phyloP scores from a whole-genome alignment of 352 stramenopile species.

The Pythium rishiriense region DNA sequence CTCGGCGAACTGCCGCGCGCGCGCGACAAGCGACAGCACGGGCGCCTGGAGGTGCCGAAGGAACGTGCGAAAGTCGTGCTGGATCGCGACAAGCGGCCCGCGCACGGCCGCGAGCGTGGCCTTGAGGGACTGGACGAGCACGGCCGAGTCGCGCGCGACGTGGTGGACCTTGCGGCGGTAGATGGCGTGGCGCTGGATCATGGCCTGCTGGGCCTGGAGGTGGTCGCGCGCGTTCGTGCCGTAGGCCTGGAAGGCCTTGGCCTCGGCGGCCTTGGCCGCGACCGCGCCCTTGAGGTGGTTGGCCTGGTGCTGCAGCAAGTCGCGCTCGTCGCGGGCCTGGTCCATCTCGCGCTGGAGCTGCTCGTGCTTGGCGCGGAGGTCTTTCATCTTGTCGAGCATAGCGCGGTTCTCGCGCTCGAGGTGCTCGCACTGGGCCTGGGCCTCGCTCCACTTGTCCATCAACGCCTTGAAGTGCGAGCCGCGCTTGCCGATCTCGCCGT shows the following conservation, averaged over 20 bases:
- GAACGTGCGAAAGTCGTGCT: constrained; percentile 53
- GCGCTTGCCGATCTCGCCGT: constrained; percentile 55
- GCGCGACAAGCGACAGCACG: constrained; percentile 49
- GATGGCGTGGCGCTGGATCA: constrained; percentile 55
- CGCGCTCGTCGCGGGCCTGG: constrained; percentile 53
- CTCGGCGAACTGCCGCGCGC: constrained; percentile 48
- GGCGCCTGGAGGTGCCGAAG: constrained; percentile 48
- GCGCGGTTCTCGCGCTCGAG: constrained; percentile 51
- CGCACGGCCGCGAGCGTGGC: constrained; percentile 43
- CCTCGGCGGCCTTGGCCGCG: constrained; percentile 67
- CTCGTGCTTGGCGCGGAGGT: constrained; percentile 41
- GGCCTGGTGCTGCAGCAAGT: constrained; percentile 61
- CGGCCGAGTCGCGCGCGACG: constrained; percentile 43
- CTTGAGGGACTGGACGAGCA: constrained; percentile 38
- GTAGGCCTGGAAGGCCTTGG: constrained; percentile 72
- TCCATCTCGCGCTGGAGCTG: constrained; percentile 41
- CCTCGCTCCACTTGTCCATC: constrained; percentile 75
- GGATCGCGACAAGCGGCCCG: constrained; percentile 52
- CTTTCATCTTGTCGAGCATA: constrained; percentile 57
- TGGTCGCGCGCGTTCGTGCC: constrained; percentile 61
- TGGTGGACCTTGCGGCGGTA: constrained; percentile 53
- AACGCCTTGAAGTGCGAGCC: constrained; percentile 60
- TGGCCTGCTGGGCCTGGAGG: constrained; percentile 52
- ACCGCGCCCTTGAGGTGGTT: constrained; percentile 75
- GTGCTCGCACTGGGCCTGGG: constrained; percentile 59